Evolutionary conservation across 371 early-diverging fungal species (phyloP).

Genomic region (Zychaea mexicana): DNA sequence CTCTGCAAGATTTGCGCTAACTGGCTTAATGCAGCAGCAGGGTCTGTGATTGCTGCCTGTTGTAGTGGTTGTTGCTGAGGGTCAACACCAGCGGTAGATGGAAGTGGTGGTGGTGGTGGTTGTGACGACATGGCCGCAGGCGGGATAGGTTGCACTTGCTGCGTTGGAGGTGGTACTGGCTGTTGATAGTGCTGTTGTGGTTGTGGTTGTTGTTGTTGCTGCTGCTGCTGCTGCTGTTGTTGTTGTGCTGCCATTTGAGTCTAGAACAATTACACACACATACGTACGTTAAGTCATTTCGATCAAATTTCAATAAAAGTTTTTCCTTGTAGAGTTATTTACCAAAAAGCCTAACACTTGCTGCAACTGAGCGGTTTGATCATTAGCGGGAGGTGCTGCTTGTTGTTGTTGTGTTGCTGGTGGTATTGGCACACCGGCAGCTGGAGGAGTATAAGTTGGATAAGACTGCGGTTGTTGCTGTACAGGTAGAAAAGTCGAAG

Average conservation of each 20-base stretch:
- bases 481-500: not conserved
- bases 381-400: not conserved
- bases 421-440: not conserved
- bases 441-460: not conserved
- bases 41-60: not conserved
- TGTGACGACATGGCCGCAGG: no score
- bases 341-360: conserved; percentile 22
- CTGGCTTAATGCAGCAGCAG: no score
- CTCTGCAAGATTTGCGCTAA: not conserved
- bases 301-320: not conserved
- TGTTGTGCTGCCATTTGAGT: conserved; percentile 20
- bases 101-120: conserved; percentile 1
- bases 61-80: conserved; percentile 18
- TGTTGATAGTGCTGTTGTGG: no score
- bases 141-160: no score
- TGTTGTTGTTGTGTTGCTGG: conserved; percentile 1
- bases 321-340: not conserved
- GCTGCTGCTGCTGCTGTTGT: conserved; percentile 10
- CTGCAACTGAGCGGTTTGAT: conserved; percentile 20
- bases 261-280: not conserved
- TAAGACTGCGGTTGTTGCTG: not conserved
- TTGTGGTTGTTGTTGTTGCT: conserved; percentile 4
- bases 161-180: no score
- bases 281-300: no score
- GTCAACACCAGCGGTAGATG: conserved; percentile 11